These are phyloP conservation scores for Oldenlandia corymbosa DNA, from an alignment of 257 asterid species.

Conservation along the genomic window DNA sequence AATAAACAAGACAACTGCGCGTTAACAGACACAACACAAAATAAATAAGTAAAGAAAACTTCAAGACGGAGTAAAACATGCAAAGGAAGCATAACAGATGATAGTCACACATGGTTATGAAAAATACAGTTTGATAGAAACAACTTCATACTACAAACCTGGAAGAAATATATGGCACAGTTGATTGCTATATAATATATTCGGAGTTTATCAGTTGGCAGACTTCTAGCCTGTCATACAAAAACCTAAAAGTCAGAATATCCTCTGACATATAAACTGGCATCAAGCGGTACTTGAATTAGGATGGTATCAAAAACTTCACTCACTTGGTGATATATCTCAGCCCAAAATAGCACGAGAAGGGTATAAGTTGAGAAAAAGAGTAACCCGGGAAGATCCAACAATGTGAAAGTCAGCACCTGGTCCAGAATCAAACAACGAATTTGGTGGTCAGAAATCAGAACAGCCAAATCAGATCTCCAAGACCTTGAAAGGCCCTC, in stretches of 20 bases:
- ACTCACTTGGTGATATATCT: constrained; percentile 87
- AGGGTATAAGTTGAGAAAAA: constrained; percentile 90
- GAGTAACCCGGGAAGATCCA: constrained; percentile 90
- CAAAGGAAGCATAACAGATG: not conserved
- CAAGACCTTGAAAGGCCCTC: not conserved
- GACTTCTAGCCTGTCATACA: constrained; percentile 79
- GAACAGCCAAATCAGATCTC: not conserved
- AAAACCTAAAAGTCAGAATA: constrained; percentile 23
- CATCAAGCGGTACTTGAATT: not conserved
- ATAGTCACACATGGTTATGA: not conserved
- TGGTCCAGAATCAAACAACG: constrained; percentile 21
- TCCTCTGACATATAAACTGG: not conserved
- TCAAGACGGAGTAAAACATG: not conserved
- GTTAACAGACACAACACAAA: not conserved
- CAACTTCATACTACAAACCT: constrained; percentile 42
- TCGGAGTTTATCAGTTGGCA: constrained; percentile 86
- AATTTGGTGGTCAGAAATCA: not conserved
- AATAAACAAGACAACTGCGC: not conserved
- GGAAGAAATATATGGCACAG: constrained; percentile 62
- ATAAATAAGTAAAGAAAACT: not conserved
- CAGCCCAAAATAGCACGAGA: constrained; percentile 94
- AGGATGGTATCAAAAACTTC: constrained; percentile 13
- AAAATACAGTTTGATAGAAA: constrained; percentile 3
- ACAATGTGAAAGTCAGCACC: constrained; percentile 54
- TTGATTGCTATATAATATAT: constrained; percentile 56